A percentile compares a stretch with the other conserved stretches of the same genome.
These are phyloP conservation scores for Solanum sparsipilum DNA, from an alignment of 257 asterid genomes.

Conservation along the genomic window DNA sequence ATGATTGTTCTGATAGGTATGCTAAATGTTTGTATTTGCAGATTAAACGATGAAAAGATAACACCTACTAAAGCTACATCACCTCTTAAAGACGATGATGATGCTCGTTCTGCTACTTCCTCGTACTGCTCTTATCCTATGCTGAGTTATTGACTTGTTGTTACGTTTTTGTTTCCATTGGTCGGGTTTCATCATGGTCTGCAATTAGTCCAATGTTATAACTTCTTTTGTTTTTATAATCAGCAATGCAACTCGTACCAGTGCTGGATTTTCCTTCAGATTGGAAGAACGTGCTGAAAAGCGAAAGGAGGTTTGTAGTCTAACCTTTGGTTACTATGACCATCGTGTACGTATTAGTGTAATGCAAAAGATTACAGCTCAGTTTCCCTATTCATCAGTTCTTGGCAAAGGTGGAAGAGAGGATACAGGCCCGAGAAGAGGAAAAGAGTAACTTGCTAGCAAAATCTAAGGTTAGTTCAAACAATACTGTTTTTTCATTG, in stretches of 20 bases:
- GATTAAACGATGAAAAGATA: constrained; percentile 24
- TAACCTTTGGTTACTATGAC: not conserved
- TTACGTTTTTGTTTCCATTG: not conserved
- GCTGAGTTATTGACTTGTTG: not conserved
- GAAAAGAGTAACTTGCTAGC: constrained; percentile 54
- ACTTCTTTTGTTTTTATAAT: not conserved
- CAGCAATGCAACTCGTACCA: constrained; percentile 42
- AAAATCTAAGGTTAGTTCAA: constrained; percentile 59
- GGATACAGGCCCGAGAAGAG: constrained; percentile 72
- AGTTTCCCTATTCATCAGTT: constrained; percentile 30
- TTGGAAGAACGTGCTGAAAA: constrained; percentile 69
- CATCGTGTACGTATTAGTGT: not conserved
- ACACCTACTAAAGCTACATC: constrained; percentile 17
- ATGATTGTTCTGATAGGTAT: not conserved
- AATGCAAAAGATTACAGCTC: not conserved
- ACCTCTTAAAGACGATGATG: constrained; percentile 45
- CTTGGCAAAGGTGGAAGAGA: constrained; percentile 78
- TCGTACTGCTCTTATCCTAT: constrained; percentile 32
- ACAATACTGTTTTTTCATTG: not conserved
- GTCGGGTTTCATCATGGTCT: not conserved
- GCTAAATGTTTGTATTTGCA: constrained; percentile 8
- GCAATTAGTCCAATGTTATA: not conserved
- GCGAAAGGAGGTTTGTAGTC: constrained; percentile 6
- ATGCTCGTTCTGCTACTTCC: constrained; percentile 60
- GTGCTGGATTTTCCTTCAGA: constrained; percentile 51